Evolutionary conservation across 805 yeast species (phyloP).

Genomic region (Cyberlindnera subsufficiens): DNA sequence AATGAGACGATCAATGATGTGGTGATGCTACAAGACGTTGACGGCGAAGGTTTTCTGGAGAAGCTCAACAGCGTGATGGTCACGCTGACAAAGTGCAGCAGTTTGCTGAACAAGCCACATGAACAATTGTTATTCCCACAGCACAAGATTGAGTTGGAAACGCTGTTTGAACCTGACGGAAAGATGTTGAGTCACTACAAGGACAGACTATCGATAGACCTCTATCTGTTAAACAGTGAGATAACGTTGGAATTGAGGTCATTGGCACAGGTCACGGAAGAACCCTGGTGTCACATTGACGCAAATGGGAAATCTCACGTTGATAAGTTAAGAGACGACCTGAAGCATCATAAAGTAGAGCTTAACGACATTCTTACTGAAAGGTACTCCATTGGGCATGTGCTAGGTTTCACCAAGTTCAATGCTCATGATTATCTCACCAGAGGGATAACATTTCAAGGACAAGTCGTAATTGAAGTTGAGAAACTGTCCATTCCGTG

Average conservation of each 20-base stretch:
- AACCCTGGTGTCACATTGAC: constrained; percentile 57
- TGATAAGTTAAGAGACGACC: constrained; percentile 50
- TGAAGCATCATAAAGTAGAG: constrained; percentile 38
- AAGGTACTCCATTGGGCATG: constrained; percentile 24
- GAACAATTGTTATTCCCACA: constrained; percentile 53
- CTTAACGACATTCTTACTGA: constrained; percentile 34
- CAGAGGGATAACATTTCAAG: constrained; percentile 54
- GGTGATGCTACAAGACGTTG: constrained; percentile 32
- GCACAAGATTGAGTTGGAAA: constrained; percentile 33
- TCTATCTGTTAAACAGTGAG: constrained; percentile 57
- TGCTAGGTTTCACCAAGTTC: constrained; percentile 26
- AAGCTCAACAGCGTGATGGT: constrained; percentile 18
- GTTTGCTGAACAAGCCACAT: constrained; percentile 44
- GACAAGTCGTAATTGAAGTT: constrained; percentile 54
- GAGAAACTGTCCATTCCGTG: constrained; percentile 56
- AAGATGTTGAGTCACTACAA: constrained; percentile 26
- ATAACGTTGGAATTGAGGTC: constrained; percentile 53
- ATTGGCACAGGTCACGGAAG: constrained; percentile 41
- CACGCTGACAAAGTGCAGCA: constrained; percentile 26
- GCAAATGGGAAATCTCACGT: constrained; percentile 43
- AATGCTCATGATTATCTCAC: constrained; percentile 49
- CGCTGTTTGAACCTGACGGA: constrained; percentile 32
- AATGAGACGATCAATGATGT: constrained; percentile 16
- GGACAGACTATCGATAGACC: constrained; percentile 44
- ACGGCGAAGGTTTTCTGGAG: constrained; percentile 6